phyloP scores from a whole-genome alignment of 805 yeast species.

The Candida nitratophila region DNA sequence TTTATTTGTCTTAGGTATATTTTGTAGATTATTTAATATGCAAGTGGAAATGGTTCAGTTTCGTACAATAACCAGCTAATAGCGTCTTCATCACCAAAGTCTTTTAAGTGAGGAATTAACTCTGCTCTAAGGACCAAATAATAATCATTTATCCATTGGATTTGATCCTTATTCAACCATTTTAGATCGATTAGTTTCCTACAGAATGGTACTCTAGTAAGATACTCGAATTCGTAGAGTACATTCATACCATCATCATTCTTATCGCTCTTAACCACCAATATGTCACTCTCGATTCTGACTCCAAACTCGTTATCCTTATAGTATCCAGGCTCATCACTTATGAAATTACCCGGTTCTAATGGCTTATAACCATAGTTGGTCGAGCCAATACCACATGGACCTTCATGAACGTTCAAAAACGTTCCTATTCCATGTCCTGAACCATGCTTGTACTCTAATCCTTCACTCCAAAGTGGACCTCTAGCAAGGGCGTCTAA shows the following conservation, averaged over 20 bases:
- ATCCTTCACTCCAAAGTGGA: slow-evolving; percentile 72
- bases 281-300: slow-evolving; percentile 79
- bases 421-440: slow-evolving; percentile 97
- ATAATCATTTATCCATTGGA: slow-evolving; percentile 60
- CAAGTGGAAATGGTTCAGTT: slow-evolving; percentile 31
- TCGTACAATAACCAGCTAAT: slow-evolving; percentile 68
- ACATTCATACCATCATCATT: slow-evolving; percentile 44
- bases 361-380: slow-evolving; percentile 40
- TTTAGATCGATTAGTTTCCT: slow-evolving; percentile 57
- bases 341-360: slow-evolving; percentile 63
- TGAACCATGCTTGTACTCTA: slow-evolving; percentile 90
- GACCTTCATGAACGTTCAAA: slow-evolving; percentile 92
- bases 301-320: slow-evolving; percentile 87
- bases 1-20: too few species aligned
- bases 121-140: slow-evolving; percentile 51
- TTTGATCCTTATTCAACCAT: slow-evolving; percentile 56
- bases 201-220: slow-evolving; percentile 84
- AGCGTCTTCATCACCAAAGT: slow-evolving; percentile 50
- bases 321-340: slow-evolving; percentile 95
- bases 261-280: slow-evolving; percentile 40
- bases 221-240: slow-evolving; percentile 58
- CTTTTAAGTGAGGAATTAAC: slow-evolving; percentile 43
- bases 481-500: slow-evolving; percentile 82
- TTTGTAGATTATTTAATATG: too few species aligned
- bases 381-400: slow-evolving; percentile 64